phyloP scores from a whole-genome alignment of 2,329 filamentous ascomycete species.

The Arachnomyces sp. region DNA sequence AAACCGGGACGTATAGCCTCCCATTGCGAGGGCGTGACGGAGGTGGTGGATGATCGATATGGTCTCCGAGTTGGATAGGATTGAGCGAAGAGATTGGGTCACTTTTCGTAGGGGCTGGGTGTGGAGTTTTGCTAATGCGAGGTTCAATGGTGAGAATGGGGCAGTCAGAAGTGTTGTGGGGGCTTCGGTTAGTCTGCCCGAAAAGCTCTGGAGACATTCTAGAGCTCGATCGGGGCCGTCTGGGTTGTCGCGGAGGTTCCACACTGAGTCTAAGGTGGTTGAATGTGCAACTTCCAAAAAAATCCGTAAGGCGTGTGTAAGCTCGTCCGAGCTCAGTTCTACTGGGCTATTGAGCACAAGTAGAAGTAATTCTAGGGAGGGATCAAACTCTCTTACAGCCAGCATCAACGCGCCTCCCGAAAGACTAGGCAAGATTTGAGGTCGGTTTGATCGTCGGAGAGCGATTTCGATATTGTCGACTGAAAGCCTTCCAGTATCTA shows the following conservation, averaged over 20 bases:
- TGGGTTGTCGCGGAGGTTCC: constrained; percentile 23
- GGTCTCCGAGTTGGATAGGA: constrained; percentile 31
- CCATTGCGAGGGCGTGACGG: constrained; percentile 36
- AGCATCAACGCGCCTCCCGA: constrained; percentile 31
- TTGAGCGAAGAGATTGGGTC: constrained; percentile 30
- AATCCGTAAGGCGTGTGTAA: constrained; percentile 31
- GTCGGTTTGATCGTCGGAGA: constrained; percentile 26
- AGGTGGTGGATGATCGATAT: constrained; percentile 36
- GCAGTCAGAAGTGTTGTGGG: constrained; percentile 20
- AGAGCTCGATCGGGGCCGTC: constrained; percentile 15
- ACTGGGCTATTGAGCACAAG: constrained; percentile 29
- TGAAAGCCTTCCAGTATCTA: constrained; percentile 31
- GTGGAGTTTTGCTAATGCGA: constrained; percentile 30
- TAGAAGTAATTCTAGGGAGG: constrained; percentile 31
- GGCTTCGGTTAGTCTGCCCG: constrained; percentile 3
- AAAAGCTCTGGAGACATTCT: constrained; percentile 9
- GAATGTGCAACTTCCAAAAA: constrained; percentile 33
- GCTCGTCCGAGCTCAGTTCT: constrained; percentile 30
- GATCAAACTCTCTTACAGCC: constrained; percentile 33
- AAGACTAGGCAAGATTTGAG: constrained; percentile 29
- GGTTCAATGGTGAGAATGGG: constrained; percentile 33
- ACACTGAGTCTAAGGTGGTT: constrained; percentile 18
- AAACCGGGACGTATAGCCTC: constrained; percentile 36
- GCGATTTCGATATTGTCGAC: constrained; percentile 33
- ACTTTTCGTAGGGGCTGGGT: constrained; percentile 23